phyloP scores from a whole-genome alignment of 2,329 filamentous ascomycete genomes.

The Paecilomyces fulvus region DNA sequence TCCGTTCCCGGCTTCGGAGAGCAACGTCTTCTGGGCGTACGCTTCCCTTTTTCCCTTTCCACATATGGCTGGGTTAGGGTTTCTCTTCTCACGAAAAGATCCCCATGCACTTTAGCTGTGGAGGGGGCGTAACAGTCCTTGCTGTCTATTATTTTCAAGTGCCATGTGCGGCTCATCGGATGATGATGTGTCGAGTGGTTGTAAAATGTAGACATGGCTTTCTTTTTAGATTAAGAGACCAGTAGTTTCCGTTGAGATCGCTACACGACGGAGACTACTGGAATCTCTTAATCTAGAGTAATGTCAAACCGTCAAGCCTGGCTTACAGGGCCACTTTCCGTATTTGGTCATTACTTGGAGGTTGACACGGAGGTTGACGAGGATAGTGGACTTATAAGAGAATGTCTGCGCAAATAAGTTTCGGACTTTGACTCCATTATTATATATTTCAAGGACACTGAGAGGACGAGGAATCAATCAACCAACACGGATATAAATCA shows the following conservation, averaged over 20 bases:
- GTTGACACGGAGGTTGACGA: too few relatives aligned
- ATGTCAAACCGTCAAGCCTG: neutral
- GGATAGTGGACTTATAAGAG: too few relatives aligned
- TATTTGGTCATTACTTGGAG: too few relatives aligned
- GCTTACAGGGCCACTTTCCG: neutral
- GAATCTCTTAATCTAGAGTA: neutral
- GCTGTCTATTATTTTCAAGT: neutral
- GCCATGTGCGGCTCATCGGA: neutral
- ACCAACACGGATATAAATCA: neutral
- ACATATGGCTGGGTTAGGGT: conserved; percentile 38
- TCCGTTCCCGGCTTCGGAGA: conserved; percentile 45
- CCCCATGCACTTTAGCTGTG: conserved; percentile 39
- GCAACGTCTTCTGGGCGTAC: conserved; percentile 16
- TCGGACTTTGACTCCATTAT: neutral
- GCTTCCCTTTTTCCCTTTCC: conserved; percentile 38
- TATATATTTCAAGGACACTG: neutral
- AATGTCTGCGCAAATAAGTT: neutral
- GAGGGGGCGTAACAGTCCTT: conserved; percentile 37
- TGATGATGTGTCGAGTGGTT: neutral
- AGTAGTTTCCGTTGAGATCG: too few relatives aligned
- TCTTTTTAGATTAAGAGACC: too few relatives aligned
- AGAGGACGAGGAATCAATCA: neutral
- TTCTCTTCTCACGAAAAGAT: conserved; percentile 24
- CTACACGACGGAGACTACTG: neutral
- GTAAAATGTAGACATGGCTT: neutral